phyloP scores from a whole-genome alignment of 1,284 basidiomycete genomes.

The Microbotryum lychnidis-dioicae region DNA sequence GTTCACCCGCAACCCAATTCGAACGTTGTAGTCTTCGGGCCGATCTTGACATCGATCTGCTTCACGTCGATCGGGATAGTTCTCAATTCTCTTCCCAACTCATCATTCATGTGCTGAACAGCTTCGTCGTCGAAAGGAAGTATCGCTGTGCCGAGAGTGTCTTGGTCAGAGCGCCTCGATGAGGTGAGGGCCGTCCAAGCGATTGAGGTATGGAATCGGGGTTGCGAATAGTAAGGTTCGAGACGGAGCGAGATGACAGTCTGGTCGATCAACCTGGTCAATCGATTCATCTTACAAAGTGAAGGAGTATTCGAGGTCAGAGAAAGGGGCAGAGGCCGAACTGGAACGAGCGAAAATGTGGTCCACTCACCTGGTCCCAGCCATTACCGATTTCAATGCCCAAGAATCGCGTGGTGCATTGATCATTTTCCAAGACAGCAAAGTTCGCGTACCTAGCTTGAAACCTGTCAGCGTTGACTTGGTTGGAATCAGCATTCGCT shows the following conservation, averaged over 20 bases:
- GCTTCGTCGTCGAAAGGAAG: background rate
- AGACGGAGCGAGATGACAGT: constrained; percentile 57
- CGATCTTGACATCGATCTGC: no score
- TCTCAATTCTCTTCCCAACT: constrained; percentile 4
- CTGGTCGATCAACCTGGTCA: constrained; percentile 49
- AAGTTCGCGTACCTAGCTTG: constrained; percentile 60
- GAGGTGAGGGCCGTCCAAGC: constrained; percentile 49
- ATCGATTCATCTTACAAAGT: background rate
- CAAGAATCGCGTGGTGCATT: constrained; percentile 64
- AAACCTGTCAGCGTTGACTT: constrained; percentile 48
- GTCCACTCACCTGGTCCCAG: constrained; percentile 52
- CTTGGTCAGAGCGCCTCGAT: background rate
- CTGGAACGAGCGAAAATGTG: background rate
- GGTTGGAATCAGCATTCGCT: background rate
- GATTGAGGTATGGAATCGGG: constrained; percentile 70
- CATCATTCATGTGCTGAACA: constrained; percentile 1
- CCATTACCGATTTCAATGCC: constrained; percentile 67
- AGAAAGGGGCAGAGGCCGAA: no score
- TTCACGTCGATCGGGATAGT: no score
- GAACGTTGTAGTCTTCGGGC: no score
- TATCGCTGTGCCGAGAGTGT: background rate
- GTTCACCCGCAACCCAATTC: no score
- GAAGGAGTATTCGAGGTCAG: no score
- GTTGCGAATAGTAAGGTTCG: constrained; percentile 59
- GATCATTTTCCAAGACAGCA: constrained; percentile 64